Percentiles rank a stretch among this genome's conserved stretches.
Evolutionary conservation across 179 eudicot genomes (phyloP).

Genomic region (Vitellaria paradoxa): DNA sequence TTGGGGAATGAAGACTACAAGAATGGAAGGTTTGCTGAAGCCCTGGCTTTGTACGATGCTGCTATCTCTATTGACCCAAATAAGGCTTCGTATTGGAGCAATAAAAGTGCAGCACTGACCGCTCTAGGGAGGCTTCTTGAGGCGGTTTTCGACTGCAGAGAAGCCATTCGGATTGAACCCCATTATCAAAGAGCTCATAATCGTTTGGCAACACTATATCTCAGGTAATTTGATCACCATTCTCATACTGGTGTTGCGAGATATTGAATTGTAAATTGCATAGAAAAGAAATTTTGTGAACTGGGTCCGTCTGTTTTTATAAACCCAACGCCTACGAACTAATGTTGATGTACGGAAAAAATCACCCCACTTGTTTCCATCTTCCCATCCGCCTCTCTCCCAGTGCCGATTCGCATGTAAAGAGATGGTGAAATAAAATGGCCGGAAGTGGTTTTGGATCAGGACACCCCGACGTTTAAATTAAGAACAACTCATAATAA

Average conservation of each 20-base stretch:
- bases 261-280: neutral
- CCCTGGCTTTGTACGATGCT: conserved; percentile 81
- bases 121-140: conserved; percentile 81
- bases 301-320: neutral
- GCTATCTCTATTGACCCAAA: conserved; percentile 79
- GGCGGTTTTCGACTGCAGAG: conserved; percentile 88
- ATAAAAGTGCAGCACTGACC: conserved; percentile 89
- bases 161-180: conserved; percentile 83
- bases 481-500: too few species aligned
- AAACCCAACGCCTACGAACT: too few species aligned
- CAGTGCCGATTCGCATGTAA: too few species aligned
- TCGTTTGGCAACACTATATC: conserved; percentile 76
- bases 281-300: neutral
- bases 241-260: too few species aligned
- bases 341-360: too few species aligned
- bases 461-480: too few species aligned
- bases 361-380: too few species aligned
- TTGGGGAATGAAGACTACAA: conserved; percentile 74
- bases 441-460: too few species aligned
- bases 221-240: conserved; percentile 47
- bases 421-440: too few species aligned
- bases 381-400: too few species aligned
- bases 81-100: conserved; percentile 84
- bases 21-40: conserved; percentile 82
- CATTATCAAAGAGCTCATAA: conserved; percentile 80